Evolutionary conservation across 2,329 filamentous ascomycete genomes (phyloP).

Genomic region (Venturia carpophila): DNA sequence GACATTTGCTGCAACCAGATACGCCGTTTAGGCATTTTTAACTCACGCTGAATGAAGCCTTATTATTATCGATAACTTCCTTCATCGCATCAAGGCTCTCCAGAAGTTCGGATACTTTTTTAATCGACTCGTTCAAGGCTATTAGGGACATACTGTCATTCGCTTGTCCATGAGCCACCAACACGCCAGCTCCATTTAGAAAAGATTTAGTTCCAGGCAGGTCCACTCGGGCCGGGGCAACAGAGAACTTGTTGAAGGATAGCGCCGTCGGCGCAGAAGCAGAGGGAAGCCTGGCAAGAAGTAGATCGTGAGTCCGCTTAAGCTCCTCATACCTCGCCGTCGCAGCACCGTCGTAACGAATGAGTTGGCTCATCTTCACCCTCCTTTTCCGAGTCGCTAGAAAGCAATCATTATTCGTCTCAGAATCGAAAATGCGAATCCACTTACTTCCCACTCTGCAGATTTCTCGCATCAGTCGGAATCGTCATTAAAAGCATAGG

Average conservation of each 20-base stretch:
- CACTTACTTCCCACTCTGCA: not conserved
- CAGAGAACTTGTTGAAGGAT: not conserved
- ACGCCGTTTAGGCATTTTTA: not conserved
- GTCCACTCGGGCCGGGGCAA: not conserved
- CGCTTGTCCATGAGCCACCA: not conserved
- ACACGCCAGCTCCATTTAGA: not conserved
- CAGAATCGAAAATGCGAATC: not conserved
- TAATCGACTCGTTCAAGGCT: not conserved
- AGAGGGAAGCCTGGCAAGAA: not conserved
- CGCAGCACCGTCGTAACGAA: not conserved
- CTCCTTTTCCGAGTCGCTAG: not conserved
- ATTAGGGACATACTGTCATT: not conserved
- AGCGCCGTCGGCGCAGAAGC: not conserved
- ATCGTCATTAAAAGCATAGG: conserved; percentile 21
- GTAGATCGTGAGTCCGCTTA: not conserved
- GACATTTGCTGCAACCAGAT: not conserved
- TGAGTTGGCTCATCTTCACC: not conserved
- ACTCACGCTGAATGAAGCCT: not conserved
- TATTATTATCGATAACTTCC: not conserved
- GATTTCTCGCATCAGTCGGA: conserved; percentile 14
- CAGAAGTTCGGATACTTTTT: not conserved
- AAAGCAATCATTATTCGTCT: too few relatives aligned
- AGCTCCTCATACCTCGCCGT: not conserved
- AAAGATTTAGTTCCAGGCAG: not conserved
- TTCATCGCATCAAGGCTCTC: not conserved